Base-by-base conservation (phyloP, 441 rosid genomes). In the Codiaeum variegatum region DNA sequence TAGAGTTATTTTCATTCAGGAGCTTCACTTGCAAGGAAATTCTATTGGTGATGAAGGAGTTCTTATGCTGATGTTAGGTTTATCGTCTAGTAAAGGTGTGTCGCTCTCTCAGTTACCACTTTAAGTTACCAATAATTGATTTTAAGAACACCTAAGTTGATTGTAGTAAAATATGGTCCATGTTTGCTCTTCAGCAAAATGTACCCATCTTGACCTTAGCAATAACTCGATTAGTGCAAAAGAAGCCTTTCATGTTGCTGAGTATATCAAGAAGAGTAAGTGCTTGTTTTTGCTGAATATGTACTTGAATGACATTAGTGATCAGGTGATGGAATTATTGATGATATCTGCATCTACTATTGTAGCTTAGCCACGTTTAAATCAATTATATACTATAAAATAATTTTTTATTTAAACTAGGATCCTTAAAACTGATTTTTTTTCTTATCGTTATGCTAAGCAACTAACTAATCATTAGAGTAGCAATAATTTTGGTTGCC, bases 251-350 rank as follows among this genome's bases (percentile, higher is more conserved):
- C 87, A 86, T 62, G 86, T 88, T 66, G 94, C 97, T 71, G 97
- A 90, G 75, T 94, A 92, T 85, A 73, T 90, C 76, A 94, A 85
- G 88, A 92, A 80, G 84, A 87, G 85, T 91, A 92, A 91, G 86
- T 85, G 86, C 83, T 85, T 94, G 88, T 88, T 92, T 56, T 94
- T 97, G 98, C 62, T 94, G 85, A 94, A 94, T 81, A 81, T 94
- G 76, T 91, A 94, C 86, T 92, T 94, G 98, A 92, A 94, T 81
- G 98, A 94, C 86, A 83, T 94, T 46, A 92, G 97, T 21, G 97
- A 92, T 79, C 95, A 92, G 97, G 97, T 94, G 84, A 55, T 26
- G 40, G 55, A 65, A 34, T 66, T 74, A 62, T 60, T 62, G 31
- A 26, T 36, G 36, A 44, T 78, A 42, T 47, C 28, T 47, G 15